Evolutionary conservation across 129 eudicot species (phyloP).

Genomic region (Dittrichia graveolens): DNA sequence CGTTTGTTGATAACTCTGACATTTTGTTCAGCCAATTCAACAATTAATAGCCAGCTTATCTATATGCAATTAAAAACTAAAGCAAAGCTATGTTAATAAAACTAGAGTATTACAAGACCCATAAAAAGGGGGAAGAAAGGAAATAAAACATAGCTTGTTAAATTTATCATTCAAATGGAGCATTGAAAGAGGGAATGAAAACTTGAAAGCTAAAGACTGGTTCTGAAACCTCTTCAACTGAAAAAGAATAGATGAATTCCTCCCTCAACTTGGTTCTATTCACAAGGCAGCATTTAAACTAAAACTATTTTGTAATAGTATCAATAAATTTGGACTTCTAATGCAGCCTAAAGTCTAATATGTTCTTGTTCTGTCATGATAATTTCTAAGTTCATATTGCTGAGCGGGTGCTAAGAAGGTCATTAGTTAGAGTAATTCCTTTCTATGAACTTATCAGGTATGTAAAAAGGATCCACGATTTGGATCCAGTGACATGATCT

Average conservation of each 20-base stretch:
- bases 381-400: not conserved
- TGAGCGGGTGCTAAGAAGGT: conserved; percentile 2
- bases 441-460: not conserved
- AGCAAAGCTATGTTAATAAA: conserved; percentile 18
- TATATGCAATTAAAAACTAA: conserved; percentile 24
- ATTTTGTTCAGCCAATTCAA: conserved; percentile 29
- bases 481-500: conserved; percentile 16
- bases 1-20: conserved; percentile 38
- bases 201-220: no score
- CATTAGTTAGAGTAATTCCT: not conserved
- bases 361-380: not conserved
- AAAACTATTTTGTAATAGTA: not conserved
- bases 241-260: no score
- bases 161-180: conserved; percentile 1
- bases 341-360: not conserved
- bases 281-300: not conserved
- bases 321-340: not conserved
- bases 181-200: no score
- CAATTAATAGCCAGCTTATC: conserved; percentile 20
- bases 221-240: no score
- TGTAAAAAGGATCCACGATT: conserved; percentile 6
- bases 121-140: not conserved
- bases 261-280: not conserved
- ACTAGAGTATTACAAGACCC: not conserved
- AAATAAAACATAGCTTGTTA: not conserved